Conservation (phyloP, 208 protist genomes). For the Naegleria fowleri region DNA sequence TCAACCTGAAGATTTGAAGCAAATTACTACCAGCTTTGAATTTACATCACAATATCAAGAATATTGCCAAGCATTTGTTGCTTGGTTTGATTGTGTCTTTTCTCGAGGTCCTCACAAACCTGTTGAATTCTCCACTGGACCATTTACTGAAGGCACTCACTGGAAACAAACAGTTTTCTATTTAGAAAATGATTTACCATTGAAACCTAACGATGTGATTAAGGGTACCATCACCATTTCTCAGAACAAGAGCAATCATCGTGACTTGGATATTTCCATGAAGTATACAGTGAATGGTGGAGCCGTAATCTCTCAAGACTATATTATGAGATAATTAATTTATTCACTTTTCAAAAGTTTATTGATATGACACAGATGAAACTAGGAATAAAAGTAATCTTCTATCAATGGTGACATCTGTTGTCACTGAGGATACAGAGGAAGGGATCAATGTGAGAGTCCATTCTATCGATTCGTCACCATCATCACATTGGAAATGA, state of each 20-base stretch:
- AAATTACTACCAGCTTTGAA: background rate
- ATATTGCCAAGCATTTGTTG: background rate
- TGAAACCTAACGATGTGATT: background rate
- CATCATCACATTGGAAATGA: too few species aligned
- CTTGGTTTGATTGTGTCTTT: conserved; percentile 49
- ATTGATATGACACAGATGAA: background rate
- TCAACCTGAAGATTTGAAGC: background rate
- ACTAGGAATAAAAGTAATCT: conserved; percentile 4
- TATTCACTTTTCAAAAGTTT: background rate
- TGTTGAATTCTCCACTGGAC: conserved; percentile 55
- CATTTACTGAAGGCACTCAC: conserved; percentile 57
- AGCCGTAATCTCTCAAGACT: background rate
- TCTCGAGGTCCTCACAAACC: conserved; percentile 53
- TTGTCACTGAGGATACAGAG: background rate
- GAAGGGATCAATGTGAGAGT: background rate
- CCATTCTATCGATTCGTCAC: too few species aligned
- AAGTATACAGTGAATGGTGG: background rate
- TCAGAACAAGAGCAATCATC: background rate
- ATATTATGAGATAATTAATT: background rate
- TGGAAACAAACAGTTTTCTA: conserved; percentile 78
- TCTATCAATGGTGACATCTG: background rate
- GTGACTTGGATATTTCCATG: background rate
- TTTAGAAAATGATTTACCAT: background rate
- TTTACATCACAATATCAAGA: background rate
- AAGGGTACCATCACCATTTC: background rate